Evolutionary conservation across 2,329 filamentous ascomycete genomes (phyloP), one percentile per base, ranked within the genome.

Genomic region (Cladosporium sp.): DNA sequence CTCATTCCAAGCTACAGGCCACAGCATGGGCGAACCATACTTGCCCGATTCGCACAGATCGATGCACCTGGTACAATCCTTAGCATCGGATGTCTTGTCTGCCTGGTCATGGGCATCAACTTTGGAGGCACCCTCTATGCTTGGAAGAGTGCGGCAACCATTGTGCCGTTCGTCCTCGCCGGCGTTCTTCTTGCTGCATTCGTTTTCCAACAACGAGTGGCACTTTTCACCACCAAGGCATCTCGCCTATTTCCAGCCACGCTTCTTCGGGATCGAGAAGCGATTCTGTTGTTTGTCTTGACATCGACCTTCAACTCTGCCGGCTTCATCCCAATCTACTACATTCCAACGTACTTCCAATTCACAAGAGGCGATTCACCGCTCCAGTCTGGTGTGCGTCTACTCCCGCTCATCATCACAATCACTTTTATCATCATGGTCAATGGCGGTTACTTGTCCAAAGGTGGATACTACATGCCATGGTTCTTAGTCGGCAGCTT

Each of bases 291-390:
- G 0, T 84, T 81, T 68, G 71, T 82, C 28, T 75, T 76, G 7
- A 81, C 78, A 0, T 78, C 75, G 7, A 75, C 78, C 3, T 74
- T 74, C 10, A 69, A 79, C 49, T 80, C 66, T 18, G 49, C 71
- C 60, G 76, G 78, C 0, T 75, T 60, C 32, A 34, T 57, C 52
- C 28, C 28, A 7, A 30, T 84, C 7, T 87, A 86, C 74, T 87
- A 84, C 73, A 81, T 84, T 8, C 85, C 85, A 0, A 74, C 87
- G 0, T 86, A 80, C 74, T 86, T 86, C 72, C 81, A 84, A 66
- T 87, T 86, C 71, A 78, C 78, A 0, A 77, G 75, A 2, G 80
- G 80, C 5, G 82, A 83, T 51, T 73, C 69, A 0, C 75, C 81
- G 0, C 70, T 84, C 2, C 66, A 78, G 15, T 77, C 81, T 11